Percentiles rank a stretch among this genome's conserved stretches.
Conservation (phyloP, 2,329 filamentous ascomycete species). For the Ceratocystis harringtonii region DNA sequence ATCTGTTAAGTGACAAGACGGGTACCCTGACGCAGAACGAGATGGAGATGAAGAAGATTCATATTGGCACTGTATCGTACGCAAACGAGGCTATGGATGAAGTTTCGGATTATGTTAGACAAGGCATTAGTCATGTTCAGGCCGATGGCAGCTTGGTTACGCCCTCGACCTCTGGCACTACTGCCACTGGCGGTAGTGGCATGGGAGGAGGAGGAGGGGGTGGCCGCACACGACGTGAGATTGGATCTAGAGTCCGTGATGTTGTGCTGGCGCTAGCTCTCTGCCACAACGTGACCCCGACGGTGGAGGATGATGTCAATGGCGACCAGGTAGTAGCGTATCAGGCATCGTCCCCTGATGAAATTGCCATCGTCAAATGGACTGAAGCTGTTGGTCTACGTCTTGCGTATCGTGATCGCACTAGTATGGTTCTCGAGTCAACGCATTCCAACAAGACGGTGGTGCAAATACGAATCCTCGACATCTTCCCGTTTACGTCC, state of each 20-base stretch:
- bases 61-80: conserved; percentile 94
- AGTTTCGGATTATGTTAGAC: conserved; percentile 69
- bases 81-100: conserved; percentile 99
- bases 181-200: conserved; percentile 25
- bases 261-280: conserved; percentile 82
- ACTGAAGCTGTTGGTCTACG: conserved; percentile 83
- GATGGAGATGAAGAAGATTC: conserved; percentile 98
- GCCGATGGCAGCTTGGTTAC: conserved; percentile 42
- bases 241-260: conserved; percentile 82
- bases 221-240: conserved; percentile 80
- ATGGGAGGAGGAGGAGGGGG: conserved; percentile 36
- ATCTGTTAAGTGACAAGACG: conserved; percentile 91
- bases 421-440: conserved; percentile 68
- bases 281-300: conserved; percentile 95
- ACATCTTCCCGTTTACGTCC: conserved; percentile 94
- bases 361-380: conserved; percentile 95
- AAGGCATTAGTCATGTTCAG: conserved; percentile 52
- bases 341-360: conserved; percentile 92
- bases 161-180: conserved; percentile 50
- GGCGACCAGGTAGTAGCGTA: conserved; percentile 69
- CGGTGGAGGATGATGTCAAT: conserved; percentile 59
- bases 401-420: conserved; percentile 71
- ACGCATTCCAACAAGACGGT: conserved; percentile 57
- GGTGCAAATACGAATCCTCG: conserved; percentile 75
- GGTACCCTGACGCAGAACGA: conserved; percentile 97